Percentiles rank a stretch among this genome's conserved stretches.
Evolutionary conservation across 192 early-diverging fungal genomes (phyloP).

Genomic region (Podila epigama): DNA sequence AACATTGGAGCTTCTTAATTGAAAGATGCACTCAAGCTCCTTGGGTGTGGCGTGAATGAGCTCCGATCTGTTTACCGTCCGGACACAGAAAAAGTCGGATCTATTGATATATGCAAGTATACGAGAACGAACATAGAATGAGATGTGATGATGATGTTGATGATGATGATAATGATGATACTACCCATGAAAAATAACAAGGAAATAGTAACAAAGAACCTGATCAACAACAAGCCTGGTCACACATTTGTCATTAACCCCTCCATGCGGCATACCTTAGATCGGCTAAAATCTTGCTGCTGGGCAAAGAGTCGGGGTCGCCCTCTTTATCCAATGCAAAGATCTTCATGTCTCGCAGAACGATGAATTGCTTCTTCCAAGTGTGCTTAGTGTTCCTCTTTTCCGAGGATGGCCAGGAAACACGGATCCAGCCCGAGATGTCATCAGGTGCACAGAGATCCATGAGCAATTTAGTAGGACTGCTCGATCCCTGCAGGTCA

Average conservation of each 20-base stretch:
- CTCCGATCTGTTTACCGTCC: constrained; percentile 43
- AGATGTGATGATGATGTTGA: too few relatives aligned
- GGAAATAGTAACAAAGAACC: too few relatives aligned
- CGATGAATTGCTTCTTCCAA: constrained; percentile 46
- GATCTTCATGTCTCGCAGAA: constrained; percentile 33
- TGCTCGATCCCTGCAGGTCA: constrained; percentile 1
- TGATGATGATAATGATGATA: too few relatives aligned
- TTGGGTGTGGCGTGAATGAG: constrained; percentile 41
- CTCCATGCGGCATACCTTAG: constrained; percentile 13
- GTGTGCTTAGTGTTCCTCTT: constrained; percentile 31
- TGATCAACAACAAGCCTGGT: too few relatives aligned
- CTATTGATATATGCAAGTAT: too few relatives aligned
- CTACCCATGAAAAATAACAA: too few relatives aligned
- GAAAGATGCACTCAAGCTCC: constrained; percentile 46
- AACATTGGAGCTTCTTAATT: constrained; percentile 42
- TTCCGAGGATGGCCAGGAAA: constrained; percentile 35
- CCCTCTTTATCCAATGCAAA: constrained; percentile 43
- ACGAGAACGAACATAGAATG: too few relatives aligned
- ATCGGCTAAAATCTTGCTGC: constrained; percentile 27
- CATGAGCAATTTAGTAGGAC: constrained; percentile 45
- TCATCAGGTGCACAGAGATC: constrained; percentile 31
- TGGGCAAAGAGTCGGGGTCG: constrained; percentile 16
- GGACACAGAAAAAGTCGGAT: constrained; percentile 47
- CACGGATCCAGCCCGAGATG: constrained; percentile 38
- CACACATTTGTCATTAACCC: too few relatives aligned